Evolutionary conservation across 768 basidiomycete species (phyloP), one percentile per base, ranked within the genome.

Genomic region (Xerocomus brunneocitrinus): DNA sequence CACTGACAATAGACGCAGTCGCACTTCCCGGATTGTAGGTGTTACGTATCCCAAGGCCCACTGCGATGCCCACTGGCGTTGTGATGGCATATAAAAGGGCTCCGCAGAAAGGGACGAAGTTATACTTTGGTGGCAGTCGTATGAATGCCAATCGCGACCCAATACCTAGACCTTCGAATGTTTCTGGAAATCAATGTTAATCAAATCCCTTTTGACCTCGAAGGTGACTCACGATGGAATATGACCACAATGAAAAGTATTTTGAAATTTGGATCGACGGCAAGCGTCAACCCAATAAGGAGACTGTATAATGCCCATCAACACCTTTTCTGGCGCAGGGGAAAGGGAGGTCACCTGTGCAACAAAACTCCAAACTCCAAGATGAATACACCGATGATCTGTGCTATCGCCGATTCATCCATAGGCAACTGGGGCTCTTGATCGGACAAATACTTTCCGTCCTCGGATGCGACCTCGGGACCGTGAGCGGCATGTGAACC

Each of bases 341-440:
- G 48, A 30, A 40, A 31, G 35, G 9, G 7, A 25, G 3, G 42
- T 28, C 50, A 81, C 84, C 86, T 89, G 64, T 95, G 94, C 31
- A 98, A 70, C 5, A 92, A 68, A 30, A 98, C 91, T 61, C 95
- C 95, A 62, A 97, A 95, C 66, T 99, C 95, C 44, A 99, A 76
- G 53, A 98, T 94, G 32, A 81, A 91, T 44, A 99, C 79, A 13
- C 93, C 94, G 44, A 97, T 76, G 35, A 94, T 69, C 67, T 95
- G 92, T 3, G 90, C 84, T 8, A 73, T 52, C 3, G 80, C 71
- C 19, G 73, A 72, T 36, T 83, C 77, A 45, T 75, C 69, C 4
- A 69, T 63, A 31, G 60, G 44, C 8, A 16, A 40, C 28, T 50
- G 31, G 6, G 58, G 59, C 44, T 74, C 73, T 16, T 66, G 46